Conservation (phyloP, 1,284 basidiomycete genomes). For the Coniferiporia sulphurascens region DNA sequence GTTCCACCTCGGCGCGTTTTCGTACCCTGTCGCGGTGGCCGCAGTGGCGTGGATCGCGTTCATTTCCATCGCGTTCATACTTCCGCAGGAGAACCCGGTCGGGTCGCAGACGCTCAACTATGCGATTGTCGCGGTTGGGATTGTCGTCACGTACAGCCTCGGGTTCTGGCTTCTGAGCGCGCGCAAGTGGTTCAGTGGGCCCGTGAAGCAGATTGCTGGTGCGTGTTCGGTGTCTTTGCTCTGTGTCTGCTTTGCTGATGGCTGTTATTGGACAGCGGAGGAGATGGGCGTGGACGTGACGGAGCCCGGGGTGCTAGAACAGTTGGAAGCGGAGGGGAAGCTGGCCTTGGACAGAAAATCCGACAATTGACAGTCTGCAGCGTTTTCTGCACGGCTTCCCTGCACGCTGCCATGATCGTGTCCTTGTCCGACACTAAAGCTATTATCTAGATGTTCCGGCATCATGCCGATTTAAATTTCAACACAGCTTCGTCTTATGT, state of each 20-base stretch:
- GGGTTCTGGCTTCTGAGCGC: conserved; percentile 66
- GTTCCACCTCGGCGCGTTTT: conserved; percentile 63
- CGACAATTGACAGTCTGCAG: neutral
- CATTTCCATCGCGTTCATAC: conserved; percentile 62
- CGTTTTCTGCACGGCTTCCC: neutral
- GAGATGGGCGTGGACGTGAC: conserved; percentile 45
- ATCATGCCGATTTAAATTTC: too few relatives aligned
- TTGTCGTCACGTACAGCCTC: conserved; percentile 56
- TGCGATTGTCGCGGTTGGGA: conserved; percentile 66
- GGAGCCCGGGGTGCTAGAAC: conserved; percentile 32
- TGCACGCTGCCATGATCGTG: neutral
- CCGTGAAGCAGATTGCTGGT: conserved; percentile 60
- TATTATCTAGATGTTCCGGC: too few relatives aligned
- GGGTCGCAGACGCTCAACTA: conserved; percentile 69
- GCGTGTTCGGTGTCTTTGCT: conserved; percentile 19
- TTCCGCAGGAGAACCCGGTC: conserved; percentile 65
- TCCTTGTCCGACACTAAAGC: neutral
- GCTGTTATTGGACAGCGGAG: conserved; percentile 32
- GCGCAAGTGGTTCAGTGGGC: conserved; percentile 65
- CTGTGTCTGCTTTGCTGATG: neutral
- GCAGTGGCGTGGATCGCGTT: conserved; percentile 58
- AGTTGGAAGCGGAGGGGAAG: conserved; percentile 21
- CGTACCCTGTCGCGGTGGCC: conserved; percentile 48
- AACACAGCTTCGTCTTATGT: too few relatives aligned
- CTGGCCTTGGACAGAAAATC: conserved; percentile 5